phyloP scores from a whole-genome alignment of 371 early-diverging fungal species.

The Zychaea mexicana region DNA sequence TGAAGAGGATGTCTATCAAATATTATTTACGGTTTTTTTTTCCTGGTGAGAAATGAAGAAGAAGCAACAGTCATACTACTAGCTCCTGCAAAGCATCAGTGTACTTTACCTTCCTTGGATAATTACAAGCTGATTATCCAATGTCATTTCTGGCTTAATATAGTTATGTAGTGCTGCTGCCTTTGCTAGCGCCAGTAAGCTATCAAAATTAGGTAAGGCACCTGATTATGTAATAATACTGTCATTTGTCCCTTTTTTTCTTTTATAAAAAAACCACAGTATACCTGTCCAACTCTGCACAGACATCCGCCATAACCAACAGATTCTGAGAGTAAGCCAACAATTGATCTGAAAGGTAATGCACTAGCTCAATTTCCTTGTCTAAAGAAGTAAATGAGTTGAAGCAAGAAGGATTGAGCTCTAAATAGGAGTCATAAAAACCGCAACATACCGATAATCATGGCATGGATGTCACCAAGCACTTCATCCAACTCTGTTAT shows the following conservation, averaged over 20 bases:
- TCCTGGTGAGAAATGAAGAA: too few species aligned
- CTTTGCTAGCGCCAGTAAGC: conserved; percentile 64
- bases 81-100: not conserved
- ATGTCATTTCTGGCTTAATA: conserved; percentile 58
- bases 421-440: not conserved
- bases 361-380: conserved; percentile 75
- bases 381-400: conserved; percentile 35
- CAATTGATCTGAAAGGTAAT: conserved; percentile 59
- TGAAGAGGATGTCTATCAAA: conserved; percentile 70
- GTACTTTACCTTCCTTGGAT: conserved; percentile 60
- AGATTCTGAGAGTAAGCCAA: conserved; percentile 41
- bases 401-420: not conserved
- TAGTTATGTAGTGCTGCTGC: conserved; percentile 61
- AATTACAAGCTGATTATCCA: conserved; percentile 52
- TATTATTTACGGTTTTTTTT: not conserved
- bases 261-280: not conserved
- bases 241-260: not conserved
- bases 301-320: conserved; percentile 33
- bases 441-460: conserved; percentile 62
- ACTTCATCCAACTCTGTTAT: conserved; percentile 67
- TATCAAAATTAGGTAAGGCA: conserved; percentile 16
- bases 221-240: not conserved
- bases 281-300: conserved; percentile 78
- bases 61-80: too few species aligned
- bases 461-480: conserved; percentile 77